Evolutionary conservation across 176 grass and related monocot species (phyloP), one percentile per base, ranked within the genome.

Genomic region (Phragmites australis): DNA sequence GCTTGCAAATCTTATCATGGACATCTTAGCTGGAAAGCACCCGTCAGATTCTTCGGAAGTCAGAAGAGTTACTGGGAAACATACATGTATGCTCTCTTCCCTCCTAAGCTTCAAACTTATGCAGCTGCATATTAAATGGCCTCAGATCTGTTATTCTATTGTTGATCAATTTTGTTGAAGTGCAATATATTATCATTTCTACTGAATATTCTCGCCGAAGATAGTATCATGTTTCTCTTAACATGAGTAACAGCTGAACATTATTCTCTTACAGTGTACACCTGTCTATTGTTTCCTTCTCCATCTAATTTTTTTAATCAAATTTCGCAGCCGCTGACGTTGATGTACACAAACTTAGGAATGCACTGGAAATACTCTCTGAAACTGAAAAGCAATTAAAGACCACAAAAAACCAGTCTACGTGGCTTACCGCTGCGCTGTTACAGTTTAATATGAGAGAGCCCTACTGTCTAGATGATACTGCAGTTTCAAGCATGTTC

Each of bases 301-400:
- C 41, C 61, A 32, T 65, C 63, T 84, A 43, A 87, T 54, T 13
- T 58, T 73, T n/a, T 66, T 14, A 53, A 12, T 55, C 25, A 18
- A 67, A 54, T 12, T 61, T 68, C 37, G 48, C 91, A 97, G 94
- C 90, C 86, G 87, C 81, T 73, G 89, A 87, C 56, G 75, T 90
- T 11, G 85, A 82, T 64, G 75, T 73, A 47, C 87, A 89, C 43
- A 97, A 87, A 78, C 88, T 97, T 62, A 89, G 70, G 79, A 89
- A 89, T 80, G 95, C 89, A 39, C 52, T 97, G 83, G 90, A 97
- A 90, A 92, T 97, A 93, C 95, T 97, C 82, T 88, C 90, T 83
- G 94, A 97, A 77, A 93, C 92, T 46, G 95, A 98, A 80, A 98
- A 94, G 78, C 95, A 98, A 81, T 69, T 98, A 44, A 93, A 89